A percentile compares a stretch with the other conserved stretches of the same genome.
Conservation (phyloP, 2,329 filamentous ascomycete genomes). For the Teratosphaeria epicoccoides region DNA sequence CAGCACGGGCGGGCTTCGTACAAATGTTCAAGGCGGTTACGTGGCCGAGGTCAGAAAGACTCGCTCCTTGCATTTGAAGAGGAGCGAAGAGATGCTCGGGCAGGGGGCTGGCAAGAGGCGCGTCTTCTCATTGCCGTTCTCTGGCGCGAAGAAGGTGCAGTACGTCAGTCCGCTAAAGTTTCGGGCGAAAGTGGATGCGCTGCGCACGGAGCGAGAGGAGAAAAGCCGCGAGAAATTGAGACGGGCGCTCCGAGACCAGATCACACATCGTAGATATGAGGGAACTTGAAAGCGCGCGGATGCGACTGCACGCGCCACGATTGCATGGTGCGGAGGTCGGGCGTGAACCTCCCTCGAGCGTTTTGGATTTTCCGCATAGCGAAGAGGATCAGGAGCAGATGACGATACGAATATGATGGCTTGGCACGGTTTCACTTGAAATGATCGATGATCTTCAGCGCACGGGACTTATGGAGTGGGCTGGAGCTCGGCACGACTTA, state of each 20-base stretch:
- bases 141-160: conserved; percentile 35
- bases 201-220: conserved; percentile 34
- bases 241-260: conserved; percentile 44
- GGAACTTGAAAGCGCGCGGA: background rate
- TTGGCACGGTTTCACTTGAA: background rate
- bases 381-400: background rate
- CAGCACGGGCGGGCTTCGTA: conserved; percentile 6
- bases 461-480: too few relatives aligned
- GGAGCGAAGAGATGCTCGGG: conserved; percentile 16
- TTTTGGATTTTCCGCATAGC: background rate
- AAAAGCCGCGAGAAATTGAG: conserved; percentile 42
- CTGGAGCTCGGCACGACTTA: background rate
- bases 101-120: conserved; percentile 6
- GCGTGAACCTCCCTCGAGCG: background rate
- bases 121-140: conserved; percentile 15
- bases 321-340: background rate
- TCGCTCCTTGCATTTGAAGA: conserved; percentile 3
- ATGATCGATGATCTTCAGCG: background rate
- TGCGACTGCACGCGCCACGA: background rate
- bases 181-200: conserved; percentile 36
- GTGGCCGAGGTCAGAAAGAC: conserved; percentile 9
- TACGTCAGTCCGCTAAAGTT: conserved; percentile 42
- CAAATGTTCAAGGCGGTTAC: background rate
- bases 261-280: conserved; percentile 24
- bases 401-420: background rate